Evolutionary conservation across 2,329 filamentous ascomycete species (phyloP), one percentile per base, ranked within the genome.

Genomic region (Aschersonia sp.): DNA sequence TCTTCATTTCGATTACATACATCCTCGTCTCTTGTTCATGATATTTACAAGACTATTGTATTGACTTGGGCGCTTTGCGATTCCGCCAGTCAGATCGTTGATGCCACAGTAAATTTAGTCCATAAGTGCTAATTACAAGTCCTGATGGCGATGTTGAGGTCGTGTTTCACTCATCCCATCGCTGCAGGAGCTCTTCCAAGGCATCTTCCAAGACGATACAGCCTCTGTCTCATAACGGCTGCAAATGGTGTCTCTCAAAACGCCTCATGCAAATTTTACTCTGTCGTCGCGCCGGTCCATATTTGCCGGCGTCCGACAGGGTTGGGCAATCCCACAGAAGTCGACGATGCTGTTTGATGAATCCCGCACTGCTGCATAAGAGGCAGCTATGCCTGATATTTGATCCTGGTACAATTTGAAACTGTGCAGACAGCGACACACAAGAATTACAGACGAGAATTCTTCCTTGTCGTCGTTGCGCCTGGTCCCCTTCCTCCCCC

Each of bases 81-180:
- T 45, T 37, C 43, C 49, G 44, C 45, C 43, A 47, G 42, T 46
- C 47, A 46, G 47, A 47, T 53, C 50, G 43, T 51, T 52, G 50
- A 53, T 53, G 51, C 51, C 48, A 52, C 47, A 50, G n/a, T 53
- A 51, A 50, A 47, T 39, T 49, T 51, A 49, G 44, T 50, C 49
- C 44, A 48, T 52, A 50, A 49, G 52, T 51, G 44, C 54, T 55
- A 44, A 49, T 51, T 49, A 51, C n/a, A n/a, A 41, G 40, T 41
- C 40, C 40, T 12, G 40, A 5, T 41, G 7, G 40, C 40, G 14
- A n/a, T 41, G n/a, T 11, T n/a, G 14, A 41, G 11, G 29, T 45
- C 45, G 29, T 22, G 9, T 41, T 41, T 37, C 29, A 10, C 32
- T 41, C 45, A 31, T 43, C 44, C 41, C 42, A 32, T 48, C 35